Evolutionary conservation across 352 stramenopile genomes (phyloP).

Genomic region (Pythium aristosporum): DNA sequence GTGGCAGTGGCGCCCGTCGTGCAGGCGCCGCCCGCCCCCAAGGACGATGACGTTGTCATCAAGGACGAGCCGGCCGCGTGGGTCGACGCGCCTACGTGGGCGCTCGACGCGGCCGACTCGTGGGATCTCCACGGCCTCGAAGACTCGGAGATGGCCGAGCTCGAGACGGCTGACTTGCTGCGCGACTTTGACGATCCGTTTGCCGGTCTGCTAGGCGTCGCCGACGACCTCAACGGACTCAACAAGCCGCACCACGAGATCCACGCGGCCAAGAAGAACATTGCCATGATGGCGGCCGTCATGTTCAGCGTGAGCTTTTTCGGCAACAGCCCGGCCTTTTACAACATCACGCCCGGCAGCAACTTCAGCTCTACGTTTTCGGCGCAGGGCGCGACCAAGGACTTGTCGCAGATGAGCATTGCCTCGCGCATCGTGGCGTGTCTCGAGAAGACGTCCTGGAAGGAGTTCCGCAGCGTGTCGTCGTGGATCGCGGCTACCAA

Average conservation of each 20-base stretch:
- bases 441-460: constrained; percentile 88
- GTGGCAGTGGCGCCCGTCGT: background rate
- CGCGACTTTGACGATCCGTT: constrained; percentile 77
- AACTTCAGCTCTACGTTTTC: constrained; percentile 85
- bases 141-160: constrained; percentile 48
- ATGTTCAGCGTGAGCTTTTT: constrained; percentile 88
- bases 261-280: constrained; percentile 85
- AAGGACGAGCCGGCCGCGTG: constrained; percentile 57
- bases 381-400: constrained; percentile 59
- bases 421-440: constrained; percentile 82
- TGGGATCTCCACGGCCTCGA: constrained; percentile 66
- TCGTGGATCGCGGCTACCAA: constrained; percentile 58
- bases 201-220: constrained; percentile 20
- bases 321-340: constrained; percentile 68
- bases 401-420: constrained; percentile 85
- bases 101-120: constrained; percentile 32
- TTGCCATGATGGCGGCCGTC: constrained; percentile 89
- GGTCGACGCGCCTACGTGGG: constrained; percentile 26
- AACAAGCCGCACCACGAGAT: constrained; percentile 66
- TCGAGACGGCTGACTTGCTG: constrained; percentile 67
- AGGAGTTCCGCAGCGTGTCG: constrained; percentile 81
- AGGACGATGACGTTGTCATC: constrained; percentile 42
- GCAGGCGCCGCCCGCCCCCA: background rate
- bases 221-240: constrained; percentile 29
- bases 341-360: constrained; percentile 69